Evolutionary conservation across 208 protist species (phyloP).

Genomic region (Trypanosoma theileri): DNA sequence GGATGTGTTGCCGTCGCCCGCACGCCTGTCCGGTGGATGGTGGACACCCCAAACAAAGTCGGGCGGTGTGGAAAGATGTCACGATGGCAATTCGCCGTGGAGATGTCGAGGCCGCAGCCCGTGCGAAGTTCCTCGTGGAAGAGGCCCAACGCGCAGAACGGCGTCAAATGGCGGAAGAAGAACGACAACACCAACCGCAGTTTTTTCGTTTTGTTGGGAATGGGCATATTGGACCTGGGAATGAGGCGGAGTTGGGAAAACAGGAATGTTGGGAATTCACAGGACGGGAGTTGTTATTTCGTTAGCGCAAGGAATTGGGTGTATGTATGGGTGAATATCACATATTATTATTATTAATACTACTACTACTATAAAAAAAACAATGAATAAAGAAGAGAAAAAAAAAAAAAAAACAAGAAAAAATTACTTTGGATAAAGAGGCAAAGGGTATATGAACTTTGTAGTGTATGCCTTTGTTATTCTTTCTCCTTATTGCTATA

Average conservation of each 20-base stretch:
- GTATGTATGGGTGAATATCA: no score
- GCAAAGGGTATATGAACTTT: no score
- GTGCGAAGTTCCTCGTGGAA: constrained; percentile 24
- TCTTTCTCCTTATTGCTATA: no score
- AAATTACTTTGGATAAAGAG: neutral
- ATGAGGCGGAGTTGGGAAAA: constrained; percentile 9
- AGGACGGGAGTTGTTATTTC: constrained; percentile 4
- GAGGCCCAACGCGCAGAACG: constrained; percentile 23
- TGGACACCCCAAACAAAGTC: constrained; percentile 14
- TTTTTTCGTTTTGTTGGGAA: constrained; percentile 25
- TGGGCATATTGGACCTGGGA: neutral
- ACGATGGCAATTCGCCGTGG: constrained; percentile 22
- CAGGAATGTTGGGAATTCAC: constrained; percentile 23
- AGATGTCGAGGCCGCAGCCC: constrained; percentile 18
- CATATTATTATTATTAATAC: no score
- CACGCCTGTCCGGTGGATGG: constrained; percentile 8
- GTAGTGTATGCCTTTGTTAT: no score
- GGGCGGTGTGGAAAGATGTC: constrained; percentile 22
- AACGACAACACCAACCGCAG: constrained; percentile 3
- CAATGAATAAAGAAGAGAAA: no score
- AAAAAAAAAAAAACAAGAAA: no score
- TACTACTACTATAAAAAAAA: no score
- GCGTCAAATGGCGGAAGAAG: constrained; percentile 6
- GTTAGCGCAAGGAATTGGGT: neutral
- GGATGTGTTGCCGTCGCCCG: constrained; percentile 4